Percentiles rank a stretch among this genome's conserved stretches.
phyloP scores from a whole-genome alignment of 768 basidiomycete species.

The Ramaria rubella region DNA sequence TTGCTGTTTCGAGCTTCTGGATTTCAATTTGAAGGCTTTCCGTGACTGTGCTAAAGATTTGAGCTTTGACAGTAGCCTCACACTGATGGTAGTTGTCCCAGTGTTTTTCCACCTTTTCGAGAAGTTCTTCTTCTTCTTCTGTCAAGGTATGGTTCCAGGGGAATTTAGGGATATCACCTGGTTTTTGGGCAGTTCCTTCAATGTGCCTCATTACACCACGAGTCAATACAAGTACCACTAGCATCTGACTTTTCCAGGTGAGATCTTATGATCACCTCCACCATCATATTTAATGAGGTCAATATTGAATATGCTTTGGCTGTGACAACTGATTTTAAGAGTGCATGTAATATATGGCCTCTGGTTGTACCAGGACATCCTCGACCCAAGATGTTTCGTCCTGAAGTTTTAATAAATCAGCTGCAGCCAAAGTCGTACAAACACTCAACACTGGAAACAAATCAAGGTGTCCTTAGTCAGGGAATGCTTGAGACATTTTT shows the following conservation, averaged over 20 bases:
- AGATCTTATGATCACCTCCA: not conserved
- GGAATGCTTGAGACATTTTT: no score
- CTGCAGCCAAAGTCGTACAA: not conserved
- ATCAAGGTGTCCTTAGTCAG: no score
- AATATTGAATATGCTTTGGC: slow-evolving; percentile 86
- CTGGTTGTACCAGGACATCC: slow-evolving; percentile 68
- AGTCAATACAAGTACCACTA: not conserved
- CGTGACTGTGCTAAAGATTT: slow-evolving; percentile 10
- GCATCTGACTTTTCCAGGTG: not conserved
- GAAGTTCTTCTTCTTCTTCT: slow-evolving; percentile 2
- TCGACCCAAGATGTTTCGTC: slow-evolving; percentile 94
- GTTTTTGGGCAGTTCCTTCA: slow-evolving; percentile 9
- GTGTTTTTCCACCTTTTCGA: slow-evolving; percentile 12
- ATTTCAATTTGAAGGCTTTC: slow-evolving; percentile 10
- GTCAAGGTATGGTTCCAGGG: not conserved
- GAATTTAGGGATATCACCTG: not conserved
- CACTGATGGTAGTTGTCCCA: no score
- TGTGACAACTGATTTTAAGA: slow-evolving; percentile 74
- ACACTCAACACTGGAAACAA: no score
- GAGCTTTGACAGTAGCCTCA: slow-evolving; percentile 7
- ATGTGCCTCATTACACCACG: slow-evolving; percentile 10
- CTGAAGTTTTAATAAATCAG: slow-evolving; percentile 57
- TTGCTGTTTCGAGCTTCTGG: no score
- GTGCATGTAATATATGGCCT: slow-evolving; percentile 55
- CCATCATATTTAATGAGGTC: no score